A percentile compares a stretch with the other conserved stretches of the same genome.
These are phyloP conservation scores for Coemansia sp. DNA, from an alignment of 192 early-diverging fungal genomes.

Conservation along the genomic window DNA sequence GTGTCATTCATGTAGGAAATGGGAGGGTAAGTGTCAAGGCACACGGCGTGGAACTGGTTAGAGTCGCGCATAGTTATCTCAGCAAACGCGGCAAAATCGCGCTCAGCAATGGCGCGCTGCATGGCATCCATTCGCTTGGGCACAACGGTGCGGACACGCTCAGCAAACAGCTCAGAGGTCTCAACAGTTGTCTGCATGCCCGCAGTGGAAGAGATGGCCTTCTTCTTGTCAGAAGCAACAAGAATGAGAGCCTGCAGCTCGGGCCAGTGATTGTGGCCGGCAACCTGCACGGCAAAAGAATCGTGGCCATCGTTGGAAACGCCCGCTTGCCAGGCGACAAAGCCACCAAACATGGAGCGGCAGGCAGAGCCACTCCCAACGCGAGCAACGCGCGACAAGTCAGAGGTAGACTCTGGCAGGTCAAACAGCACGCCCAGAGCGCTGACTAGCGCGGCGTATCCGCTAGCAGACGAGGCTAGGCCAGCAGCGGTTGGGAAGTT, in stretches of 20 bases:
- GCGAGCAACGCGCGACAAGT: conserved; percentile 86
- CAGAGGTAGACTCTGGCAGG: conserved; percentile 63
- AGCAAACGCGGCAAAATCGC: conserved; percentile 89
- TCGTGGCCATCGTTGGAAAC: conserved; percentile 70
- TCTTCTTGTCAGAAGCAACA: conserved; percentile 89
- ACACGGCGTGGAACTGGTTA: conserved; percentile 99
- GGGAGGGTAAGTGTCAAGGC: conserved; percentile 97
- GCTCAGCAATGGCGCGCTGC: conserved; percentile 72
- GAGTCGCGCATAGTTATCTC: conserved; percentile 96
- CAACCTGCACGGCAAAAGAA: conserved; percentile 89
- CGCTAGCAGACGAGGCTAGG: conserved; percentile 93
- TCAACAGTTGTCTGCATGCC: conserved; percentile 98
- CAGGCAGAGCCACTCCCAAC: conserved; percentile 97
- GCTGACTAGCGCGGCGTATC: conserved; percentile 89
- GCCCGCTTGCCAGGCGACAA: conserved; percentile 97
- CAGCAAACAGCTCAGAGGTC: conserved; percentile 79
- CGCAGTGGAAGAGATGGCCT: conserved; percentile 83
- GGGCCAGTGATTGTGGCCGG: conserved; percentile 87
- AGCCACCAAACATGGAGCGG: conserved; percentile 95
- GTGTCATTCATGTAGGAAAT: conserved; percentile 98
- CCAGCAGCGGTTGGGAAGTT: conserved; percentile 99
- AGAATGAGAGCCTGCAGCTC: conserved; percentile 92
- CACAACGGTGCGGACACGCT: conserved; percentile 82
- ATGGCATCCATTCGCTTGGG: conserved; percentile 87
- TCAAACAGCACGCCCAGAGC: conserved; percentile 72